A percentile compares a stretch with the other conserved stretches of the same genome.
These are phyloP conservation scores for Hymenochaete sp. DNA, from an alignment of 1,284 basidiomycete genomes.

Conservation along the genomic window DNA sequence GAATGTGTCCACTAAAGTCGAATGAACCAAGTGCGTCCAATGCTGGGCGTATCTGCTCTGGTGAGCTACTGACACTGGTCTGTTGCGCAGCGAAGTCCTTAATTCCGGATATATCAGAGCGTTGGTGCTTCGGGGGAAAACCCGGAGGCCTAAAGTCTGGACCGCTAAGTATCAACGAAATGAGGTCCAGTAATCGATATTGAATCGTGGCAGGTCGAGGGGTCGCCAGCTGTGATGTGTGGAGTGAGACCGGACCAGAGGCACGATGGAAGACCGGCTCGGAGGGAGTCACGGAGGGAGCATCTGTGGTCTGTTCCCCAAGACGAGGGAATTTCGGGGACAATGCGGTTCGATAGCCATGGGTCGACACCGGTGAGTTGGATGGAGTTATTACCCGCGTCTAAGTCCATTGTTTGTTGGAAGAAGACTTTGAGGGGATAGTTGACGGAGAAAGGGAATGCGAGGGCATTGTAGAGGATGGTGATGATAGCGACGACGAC, in stretches of 20 bases:
- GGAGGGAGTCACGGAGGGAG: conserved; percentile 18
- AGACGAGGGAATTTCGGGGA: conserved; percentile 49
- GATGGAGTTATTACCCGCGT: conserved; percentile 27
- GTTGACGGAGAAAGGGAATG: conserved; percentile 54
- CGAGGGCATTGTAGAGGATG: conserved; percentile 37
- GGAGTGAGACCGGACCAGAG: conserved; percentile 27
- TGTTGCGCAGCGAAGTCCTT: conserved; percentile 51
- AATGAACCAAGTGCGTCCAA: conserved; percentile 86
- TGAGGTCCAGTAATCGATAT: conserved; percentile 80
- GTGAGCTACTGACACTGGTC: conserved; percentile 47
- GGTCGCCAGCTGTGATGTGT: conserved; percentile 18
- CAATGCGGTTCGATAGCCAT: conserved; percentile 36
- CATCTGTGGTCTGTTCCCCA: conserved; percentile 23
- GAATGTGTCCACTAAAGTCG: conserved; percentile 89
- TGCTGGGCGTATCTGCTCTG: conserved; percentile 79
- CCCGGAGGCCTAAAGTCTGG: conserved; percentile 83
- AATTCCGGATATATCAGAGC: conserved; percentile 42
- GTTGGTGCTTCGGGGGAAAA: conserved; percentile 51
- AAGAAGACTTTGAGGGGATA: conserved; percentile 63
- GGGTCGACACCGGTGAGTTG: conserved; percentile 38
- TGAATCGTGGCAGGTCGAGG: conserved; percentile 65
- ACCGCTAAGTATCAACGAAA: conserved; percentile 75
- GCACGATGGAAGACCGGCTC: conserved; percentile 26
- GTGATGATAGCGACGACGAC: conserved; percentile 37
- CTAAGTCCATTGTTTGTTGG: conserved; percentile 47